Conservation (phyloP, 1,284 basidiomycete species). For the Sphaerobolus stellatus region DNA sequence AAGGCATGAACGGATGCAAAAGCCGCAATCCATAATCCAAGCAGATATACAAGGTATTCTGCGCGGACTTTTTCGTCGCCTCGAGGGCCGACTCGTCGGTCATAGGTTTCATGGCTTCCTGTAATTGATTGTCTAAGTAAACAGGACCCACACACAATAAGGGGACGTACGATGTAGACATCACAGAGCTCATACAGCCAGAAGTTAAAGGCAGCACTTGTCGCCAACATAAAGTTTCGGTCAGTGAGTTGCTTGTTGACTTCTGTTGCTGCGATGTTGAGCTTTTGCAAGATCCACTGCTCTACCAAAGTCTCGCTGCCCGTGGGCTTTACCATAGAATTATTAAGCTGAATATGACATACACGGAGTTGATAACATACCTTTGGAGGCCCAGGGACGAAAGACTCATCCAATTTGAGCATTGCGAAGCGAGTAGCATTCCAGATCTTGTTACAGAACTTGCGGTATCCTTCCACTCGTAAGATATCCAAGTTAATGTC, state of each 20-base stretch:
- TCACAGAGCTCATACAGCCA: slow-evolving; percentile 99
- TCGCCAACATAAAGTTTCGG: slow-evolving; percentile 93
- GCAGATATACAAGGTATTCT: slow-evolving; percentile 95
- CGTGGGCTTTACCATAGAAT: slow-evolving; percentile 57
- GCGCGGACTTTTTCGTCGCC: slow-evolving; percentile 74
- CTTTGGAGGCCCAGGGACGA: slow-evolving; percentile 74
- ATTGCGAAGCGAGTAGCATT: slow-evolving; percentile 99
- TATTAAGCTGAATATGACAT: not conserved
- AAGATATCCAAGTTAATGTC: slow-evolving; percentile 96
- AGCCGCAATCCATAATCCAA: slow-evolving; percentile 88
- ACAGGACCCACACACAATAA: not conserved
- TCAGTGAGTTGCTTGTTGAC: slow-evolving; percentile 77
- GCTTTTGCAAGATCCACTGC: slow-evolving; percentile 93
- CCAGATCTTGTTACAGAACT: slow-evolving; percentile 99
- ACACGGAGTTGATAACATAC: slow-evolving; percentile 37
- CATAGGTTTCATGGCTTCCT: slow-evolving; percentile 98
- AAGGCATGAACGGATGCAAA: slow-evolving; percentile 99
- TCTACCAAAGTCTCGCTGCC: slow-evolving; percentile 92
- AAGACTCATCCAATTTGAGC: slow-evolving; percentile 85
- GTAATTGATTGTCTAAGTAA: slow-evolving; percentile 13
- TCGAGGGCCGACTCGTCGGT: slow-evolving; percentile 73
- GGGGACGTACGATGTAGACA: slow-evolving; percentile 80
- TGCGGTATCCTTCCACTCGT: slow-evolving; percentile 98
- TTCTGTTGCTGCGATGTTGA: slow-evolving; percentile 78
- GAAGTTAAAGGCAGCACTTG: slow-evolving; percentile 85